Evolutionary conservation across 441 rosid species (phyloP).

Genomic region (Erysimum pusillum): DNA sequence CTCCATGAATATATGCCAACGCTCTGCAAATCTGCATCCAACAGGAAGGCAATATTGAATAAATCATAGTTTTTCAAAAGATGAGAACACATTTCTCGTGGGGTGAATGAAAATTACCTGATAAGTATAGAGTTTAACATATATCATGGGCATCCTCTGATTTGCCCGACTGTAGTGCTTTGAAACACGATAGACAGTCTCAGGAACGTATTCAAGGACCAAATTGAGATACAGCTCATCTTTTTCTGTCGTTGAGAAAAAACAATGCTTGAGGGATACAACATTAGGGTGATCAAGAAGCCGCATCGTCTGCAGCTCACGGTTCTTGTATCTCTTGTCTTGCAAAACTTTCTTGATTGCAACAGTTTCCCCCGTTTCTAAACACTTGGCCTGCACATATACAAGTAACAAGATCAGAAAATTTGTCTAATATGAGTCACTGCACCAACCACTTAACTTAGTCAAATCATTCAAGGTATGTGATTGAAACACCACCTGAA

Average conservation of each 20-base stretch:
- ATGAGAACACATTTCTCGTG: background rate
- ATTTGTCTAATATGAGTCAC: background rate
- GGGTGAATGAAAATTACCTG: conserved; percentile 44
- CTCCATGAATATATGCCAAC: conserved; percentile 57
- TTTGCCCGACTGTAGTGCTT: conserved; percentile 56
- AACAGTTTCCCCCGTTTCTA: conserved; percentile 61
- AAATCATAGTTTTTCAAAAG: background rate
- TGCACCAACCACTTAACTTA: conserved; percentile 7
- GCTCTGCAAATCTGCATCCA: conserved; percentile 58
- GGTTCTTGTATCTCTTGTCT: conserved; percentile 63
- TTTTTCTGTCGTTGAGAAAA: conserved; percentile 60
- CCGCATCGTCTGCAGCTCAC: conserved; percentile 62
- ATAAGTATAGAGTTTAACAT: conserved; percentile 56
- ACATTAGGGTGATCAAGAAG: conserved; percentile 66
- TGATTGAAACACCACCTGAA: conserved; percentile 48
- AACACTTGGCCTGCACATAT: conserved; percentile 55
- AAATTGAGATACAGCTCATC: conserved; percentile 57
- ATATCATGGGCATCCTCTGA: conserved; percentile 60
- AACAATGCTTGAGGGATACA: conserved; percentile 83
- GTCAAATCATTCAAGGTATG: background rate
- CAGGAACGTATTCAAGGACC: conserved; percentile 63
- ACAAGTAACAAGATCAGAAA: conserved; percentile 22
- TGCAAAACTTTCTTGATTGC: conserved; percentile 53
- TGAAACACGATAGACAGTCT: conserved; percentile 57
- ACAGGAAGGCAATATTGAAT: background rate